Conservation (phyloP, 352 stramenopile species). For the Peronosclerospora sorghi region DNA sequence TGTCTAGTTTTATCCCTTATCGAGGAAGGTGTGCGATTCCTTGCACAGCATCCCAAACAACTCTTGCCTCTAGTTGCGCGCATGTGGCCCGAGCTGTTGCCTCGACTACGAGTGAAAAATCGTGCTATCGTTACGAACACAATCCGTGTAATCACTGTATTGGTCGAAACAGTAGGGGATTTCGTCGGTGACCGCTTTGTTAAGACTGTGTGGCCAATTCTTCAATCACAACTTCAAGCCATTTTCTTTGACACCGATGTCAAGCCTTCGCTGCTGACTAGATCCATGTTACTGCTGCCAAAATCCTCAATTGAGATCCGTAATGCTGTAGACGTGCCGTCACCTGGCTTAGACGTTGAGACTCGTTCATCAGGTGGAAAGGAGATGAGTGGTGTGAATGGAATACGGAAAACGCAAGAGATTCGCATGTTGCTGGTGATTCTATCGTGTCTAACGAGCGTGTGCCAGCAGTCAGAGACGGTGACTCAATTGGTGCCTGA, state of each 20-base stretch:
- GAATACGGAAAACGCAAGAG: slow-evolving; percentile 42
- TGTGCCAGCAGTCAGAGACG: slow-evolving; percentile 30
- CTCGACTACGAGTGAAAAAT: slow-evolving; percentile 43
- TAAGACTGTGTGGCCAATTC: slow-evolving; percentile 59
- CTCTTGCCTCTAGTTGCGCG: slow-evolving; percentile 67
- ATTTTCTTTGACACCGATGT: slow-evolving; percentile 24
- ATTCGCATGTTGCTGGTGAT: slow-evolving; percentile 43
- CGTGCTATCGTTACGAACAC: slow-evolving; percentile 52
- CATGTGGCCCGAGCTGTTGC: slow-evolving; percentile 59
- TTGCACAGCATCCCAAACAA: slow-evolving; percentile 30
- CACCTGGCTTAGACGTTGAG: background rate
- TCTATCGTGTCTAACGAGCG: slow-evolving; percentile 39
- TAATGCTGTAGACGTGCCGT: background rate
- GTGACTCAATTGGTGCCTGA: slow-evolving; percentile 52
- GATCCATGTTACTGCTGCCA: slow-evolving; percentile 56
- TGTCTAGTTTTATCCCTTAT: slow-evolving; percentile 71
- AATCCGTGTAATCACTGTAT: slow-evolving; percentile 35
- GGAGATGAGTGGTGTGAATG: slow-evolving; percentile 14
- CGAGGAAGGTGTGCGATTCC: slow-evolving; percentile 40
- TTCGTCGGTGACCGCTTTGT: slow-evolving; percentile 78
- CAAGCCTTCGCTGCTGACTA: slow-evolving; percentile 29
- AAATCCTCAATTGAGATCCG: slow-evolving; percentile 1
- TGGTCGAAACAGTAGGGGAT: slow-evolving; percentile 48
- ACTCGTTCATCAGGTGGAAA: background rate
- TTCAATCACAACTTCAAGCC: slow-evolving; percentile 29